Evolutionary conservation across 257 asterid species (phyloP).

Genomic region (Sherardia arvensis): DNA sequence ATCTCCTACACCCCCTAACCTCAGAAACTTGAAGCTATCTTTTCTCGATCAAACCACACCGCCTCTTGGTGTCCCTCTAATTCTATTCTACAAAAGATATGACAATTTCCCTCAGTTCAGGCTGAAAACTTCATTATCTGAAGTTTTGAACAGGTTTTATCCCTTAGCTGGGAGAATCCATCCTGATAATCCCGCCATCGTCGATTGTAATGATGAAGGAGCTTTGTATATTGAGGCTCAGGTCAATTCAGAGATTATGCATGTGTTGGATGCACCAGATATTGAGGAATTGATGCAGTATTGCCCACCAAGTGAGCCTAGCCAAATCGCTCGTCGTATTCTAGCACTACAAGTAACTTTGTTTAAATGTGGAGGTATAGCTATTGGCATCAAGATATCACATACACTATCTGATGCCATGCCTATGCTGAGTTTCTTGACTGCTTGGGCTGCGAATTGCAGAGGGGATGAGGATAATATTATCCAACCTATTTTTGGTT

Average conservation of each 20-base stretch:
- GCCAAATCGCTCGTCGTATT: background rate
- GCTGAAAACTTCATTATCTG: no score
- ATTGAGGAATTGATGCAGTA: background rate
- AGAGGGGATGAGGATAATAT: background rate
- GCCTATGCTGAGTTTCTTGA: constrained; percentile 23
- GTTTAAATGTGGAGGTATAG: constrained; percentile 31
- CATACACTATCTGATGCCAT: constrained; percentile 28
- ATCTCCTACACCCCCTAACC: no score
- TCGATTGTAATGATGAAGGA: constrained; percentile 37
- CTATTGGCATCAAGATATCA: constrained; percentile 19
- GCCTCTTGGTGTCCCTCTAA: no score
- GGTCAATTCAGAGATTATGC: constrained; percentile 10
- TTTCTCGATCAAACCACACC: no score
- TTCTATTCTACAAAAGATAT: no score
- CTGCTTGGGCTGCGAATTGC: constrained; percentile 25
- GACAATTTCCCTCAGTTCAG: no score
- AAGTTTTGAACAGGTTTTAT: no score
- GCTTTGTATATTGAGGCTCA: constrained; percentile 22
- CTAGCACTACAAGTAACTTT: constrained; percentile 25
- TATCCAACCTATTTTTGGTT: constrained; percentile 5
- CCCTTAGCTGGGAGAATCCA: constrained; percentile 30
- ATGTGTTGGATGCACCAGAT: background rate
- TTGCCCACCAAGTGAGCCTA: background rate
- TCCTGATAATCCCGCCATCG: background rate
- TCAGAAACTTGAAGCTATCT: no score